phyloP scores from a whole-genome alignment of 2,329 filamentous ascomycete genomes.

The Aureobasidium lini region DNA sequence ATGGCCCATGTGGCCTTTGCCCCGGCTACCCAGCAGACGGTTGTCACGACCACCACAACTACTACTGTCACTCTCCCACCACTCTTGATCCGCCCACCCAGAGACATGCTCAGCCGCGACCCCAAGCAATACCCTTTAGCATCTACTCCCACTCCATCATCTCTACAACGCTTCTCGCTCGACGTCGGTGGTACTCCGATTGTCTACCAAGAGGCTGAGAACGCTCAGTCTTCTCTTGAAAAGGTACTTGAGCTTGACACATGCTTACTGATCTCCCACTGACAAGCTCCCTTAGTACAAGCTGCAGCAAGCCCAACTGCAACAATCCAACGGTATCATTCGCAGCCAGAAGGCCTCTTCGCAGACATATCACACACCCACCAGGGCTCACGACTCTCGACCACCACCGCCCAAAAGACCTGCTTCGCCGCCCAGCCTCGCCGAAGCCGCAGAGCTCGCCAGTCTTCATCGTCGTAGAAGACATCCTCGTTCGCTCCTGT shows the following conservation, averaged over 20 bases:
- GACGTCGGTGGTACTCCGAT: slow-evolving; percentile 55
- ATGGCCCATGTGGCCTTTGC: slow-evolving; percentile 56
- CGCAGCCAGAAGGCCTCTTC: background rate
- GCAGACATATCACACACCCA: slow-evolving; percentile 1
- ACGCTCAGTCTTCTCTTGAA: slow-evolving; percentile 45
- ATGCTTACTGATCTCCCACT: background rate
- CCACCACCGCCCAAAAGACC: slow-evolving; percentile 1
- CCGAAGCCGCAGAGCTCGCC: slow-evolving; percentile 45
- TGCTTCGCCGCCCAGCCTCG: slow-evolving; percentile 37
- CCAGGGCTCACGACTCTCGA: background rate
- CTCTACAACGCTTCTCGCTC: slow-evolving; percentile 70
- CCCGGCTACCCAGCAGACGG: slow-evolving; percentile 56
- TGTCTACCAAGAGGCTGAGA: slow-evolving; percentile 56
- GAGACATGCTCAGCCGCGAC: slow-evolving; percentile 65
- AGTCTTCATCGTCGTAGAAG: slow-evolving; percentile 44
- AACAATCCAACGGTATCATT: slow-evolving; percentile 8
- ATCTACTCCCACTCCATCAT: slow-evolving; percentile 69
- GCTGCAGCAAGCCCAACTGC: slow-evolving; percentile 15
- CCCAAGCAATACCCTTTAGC: slow-evolving; percentile 87
- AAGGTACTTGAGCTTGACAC: slow-evolving; percentile 37
- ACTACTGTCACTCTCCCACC: slow-evolving; percentile 77
- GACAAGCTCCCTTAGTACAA: slow-evolving; percentile 11
- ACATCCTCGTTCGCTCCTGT: slow-evolving; percentile 36
- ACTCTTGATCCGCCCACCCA: slow-evolving; percentile 68
- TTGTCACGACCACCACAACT: slow-evolving; percentile 85